Conservation (phyloP, 2,329 filamentous ascomycete genomes). For the Phyllosticta paracitricarpa region DNA sequence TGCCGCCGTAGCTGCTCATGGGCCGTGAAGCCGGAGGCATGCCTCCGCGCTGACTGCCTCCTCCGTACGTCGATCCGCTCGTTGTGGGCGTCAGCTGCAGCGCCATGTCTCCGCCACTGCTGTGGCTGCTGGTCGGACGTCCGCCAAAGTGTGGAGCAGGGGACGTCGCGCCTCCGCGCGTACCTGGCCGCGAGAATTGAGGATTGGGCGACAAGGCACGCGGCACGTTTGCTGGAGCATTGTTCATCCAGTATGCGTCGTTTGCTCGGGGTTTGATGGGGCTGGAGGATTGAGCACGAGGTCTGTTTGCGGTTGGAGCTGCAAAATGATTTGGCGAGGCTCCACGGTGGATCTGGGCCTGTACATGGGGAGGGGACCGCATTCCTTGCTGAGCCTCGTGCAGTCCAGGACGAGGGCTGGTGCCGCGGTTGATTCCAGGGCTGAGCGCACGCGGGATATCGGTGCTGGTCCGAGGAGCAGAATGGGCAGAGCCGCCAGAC, state of each 20-base stretch:
- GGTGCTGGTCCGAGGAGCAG: slow-evolving; percentile 26
- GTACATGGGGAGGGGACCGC: slow-evolving; percentile 4
- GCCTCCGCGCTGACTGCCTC: slow-evolving; percentile 29
- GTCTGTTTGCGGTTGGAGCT: slow-evolving; percentile 18
- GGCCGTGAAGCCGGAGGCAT: slow-evolving; percentile 23
- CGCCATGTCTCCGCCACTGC: slow-evolving; percentile 32
- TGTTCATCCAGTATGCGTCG: slow-evolving; percentile 15
- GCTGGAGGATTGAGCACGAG: slow-evolving; percentile 28
- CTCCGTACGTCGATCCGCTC: slow-evolving; percentile 25
- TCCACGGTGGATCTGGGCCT: slow-evolving; percentile 32
- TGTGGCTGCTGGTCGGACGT: slow-evolving; percentile 37
- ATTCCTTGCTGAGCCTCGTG: slow-evolving; percentile 23
- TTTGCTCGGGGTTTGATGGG: slow-evolving; percentile 31
- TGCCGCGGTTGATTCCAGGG: slow-evolving; percentile 53
- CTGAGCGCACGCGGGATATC: slow-evolving; percentile 46
- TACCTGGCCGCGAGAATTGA: slow-evolving; percentile 34
- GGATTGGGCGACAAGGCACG: slow-evolving; percentile 44
- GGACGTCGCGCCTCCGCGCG: not conserved
- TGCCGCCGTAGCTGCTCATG: slow-evolving; percentile 33
- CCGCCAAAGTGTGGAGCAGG: slow-evolving; percentile 14
- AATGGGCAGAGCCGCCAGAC: slow-evolving; percentile 15
- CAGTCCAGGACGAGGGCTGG: slow-evolving; percentile 48
- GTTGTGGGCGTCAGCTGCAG: slow-evolving; percentile 28
- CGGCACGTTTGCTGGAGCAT: slow-evolving; percentile 27
- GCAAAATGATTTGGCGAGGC: slow-evolving; percentile 57